Evolutionary conservation across 371 early-diverging fungal genomes (phyloP).

Genomic region (Thermomucor indicae-seudaticae): DNA sequence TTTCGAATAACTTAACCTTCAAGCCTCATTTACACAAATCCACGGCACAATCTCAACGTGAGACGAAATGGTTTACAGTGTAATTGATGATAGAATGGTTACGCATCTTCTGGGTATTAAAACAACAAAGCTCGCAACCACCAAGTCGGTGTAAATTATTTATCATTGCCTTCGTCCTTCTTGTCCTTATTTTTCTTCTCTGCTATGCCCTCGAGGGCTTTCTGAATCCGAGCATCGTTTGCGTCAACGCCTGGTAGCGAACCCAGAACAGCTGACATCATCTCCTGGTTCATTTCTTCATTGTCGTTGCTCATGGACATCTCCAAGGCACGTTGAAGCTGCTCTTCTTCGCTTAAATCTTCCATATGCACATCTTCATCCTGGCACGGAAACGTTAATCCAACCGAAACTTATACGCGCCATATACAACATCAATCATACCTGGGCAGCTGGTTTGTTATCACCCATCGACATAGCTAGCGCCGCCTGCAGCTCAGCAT

Average conservation of each 20-base stretch:
- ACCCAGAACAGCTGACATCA: constrained; percentile 70
- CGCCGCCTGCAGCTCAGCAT: constrained; percentile 39
- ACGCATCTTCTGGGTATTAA: too few species aligned
- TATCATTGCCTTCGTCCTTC: constrained; percentile 38
- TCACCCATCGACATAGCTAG: constrained; percentile 67
- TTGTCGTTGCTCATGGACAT: constrained; percentile 74
- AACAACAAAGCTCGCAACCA: too few species aligned
- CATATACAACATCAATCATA: neutral
- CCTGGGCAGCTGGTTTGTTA: constrained; percentile 9
- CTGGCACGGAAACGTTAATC: constrained; percentile 4
- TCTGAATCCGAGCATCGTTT: constrained; percentile 83
- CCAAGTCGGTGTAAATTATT: too few species aligned
- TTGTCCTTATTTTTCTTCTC: constrained; percentile 46
- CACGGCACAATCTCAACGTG: too few species aligned
- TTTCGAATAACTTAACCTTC: too few species aligned
- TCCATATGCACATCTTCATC: constrained; percentile 67
- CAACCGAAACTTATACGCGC: neutral
- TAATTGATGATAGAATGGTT: too few species aligned
- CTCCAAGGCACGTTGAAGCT: constrained; percentile 81
- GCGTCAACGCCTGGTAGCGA: constrained; percentile 86
- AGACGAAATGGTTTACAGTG: too few species aligned
- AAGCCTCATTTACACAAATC: too few species aligned
- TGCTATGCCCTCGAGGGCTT: constrained; percentile 54
- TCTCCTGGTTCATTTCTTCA: constrained; percentile 32
- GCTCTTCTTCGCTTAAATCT: constrained; percentile 82